Evolutionary conservation across 352 stramenopile species (phyloP), one percentile per base, ranked within the genome.

Genomic region (Halophytophthora batemanensis): DNA sequence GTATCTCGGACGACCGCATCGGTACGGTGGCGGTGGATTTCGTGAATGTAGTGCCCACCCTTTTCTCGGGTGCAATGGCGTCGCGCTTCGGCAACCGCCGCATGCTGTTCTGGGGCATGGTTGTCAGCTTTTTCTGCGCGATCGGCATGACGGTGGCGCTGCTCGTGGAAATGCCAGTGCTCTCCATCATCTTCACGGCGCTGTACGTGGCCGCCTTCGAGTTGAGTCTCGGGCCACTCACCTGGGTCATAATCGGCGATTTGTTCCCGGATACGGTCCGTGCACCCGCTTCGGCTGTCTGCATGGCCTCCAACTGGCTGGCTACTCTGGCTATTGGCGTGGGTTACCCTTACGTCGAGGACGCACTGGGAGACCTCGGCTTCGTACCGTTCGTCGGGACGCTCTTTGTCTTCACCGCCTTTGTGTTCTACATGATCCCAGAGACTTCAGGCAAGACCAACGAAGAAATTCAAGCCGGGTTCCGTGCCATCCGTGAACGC

Each of bases 391-490:
- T 86, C 66, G 66, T 90, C 46, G 60, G 51, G 13, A 72, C 61
- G 3, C 54, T 87, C 34, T 64, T 59, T 15, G 2, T 83, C 21
- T 75, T 72, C 46, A 70, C 67, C 41, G 6, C 66, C 15, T 85
- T 78, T 50, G 57, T 74, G n/a, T 70, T 57, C 44, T 56, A 50
- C 11, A 51, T 61, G 28, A 51, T 90, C 13, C 78, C 75, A 4
- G 78, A 89, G 53, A 90, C 79, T 10, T 71, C 61, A n/a, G 64
- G 68, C 15, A 85, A 84, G 34, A 85, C 79, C 8, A 77, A 63
- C 23, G 61, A 86, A 18, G 71, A 82, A 39, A 89, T 89, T 47
- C 75, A 83, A 25, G 55, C 56, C 31, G 62, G 66, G 40, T 86
- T 82, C 50, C 53, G 61, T 15, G 42, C 43, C 18, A 28, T 38